Conservation (phyloP, 176 grass and related monocot species). For the Microstegium vimineum region DNA sequence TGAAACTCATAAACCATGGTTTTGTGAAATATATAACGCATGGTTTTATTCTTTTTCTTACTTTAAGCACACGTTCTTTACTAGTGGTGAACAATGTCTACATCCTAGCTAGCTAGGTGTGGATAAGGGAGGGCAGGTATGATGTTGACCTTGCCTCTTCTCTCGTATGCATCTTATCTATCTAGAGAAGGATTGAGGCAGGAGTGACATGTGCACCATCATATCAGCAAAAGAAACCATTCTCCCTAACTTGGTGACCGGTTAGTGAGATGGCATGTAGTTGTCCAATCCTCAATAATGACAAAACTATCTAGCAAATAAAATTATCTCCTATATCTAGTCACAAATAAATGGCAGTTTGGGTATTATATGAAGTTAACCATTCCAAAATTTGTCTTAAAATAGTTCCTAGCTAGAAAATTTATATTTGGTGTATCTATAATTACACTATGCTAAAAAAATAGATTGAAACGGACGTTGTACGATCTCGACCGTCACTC, state of each 20-base stretch:
- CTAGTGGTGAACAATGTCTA: background rate
- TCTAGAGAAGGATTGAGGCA: background rate
- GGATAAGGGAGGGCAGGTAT: conserved; percentile 33
- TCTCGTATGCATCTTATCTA: background rate
- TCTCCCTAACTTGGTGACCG: background rate
- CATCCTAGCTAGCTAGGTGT: background rate
- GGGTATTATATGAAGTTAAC: background rate
- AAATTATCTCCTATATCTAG: background rate
- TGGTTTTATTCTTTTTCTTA: background rate
- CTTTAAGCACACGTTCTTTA: background rate
- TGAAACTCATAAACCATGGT: background rate
- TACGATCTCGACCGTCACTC: background rate
- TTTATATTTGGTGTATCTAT: no score
- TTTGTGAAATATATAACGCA: background rate
- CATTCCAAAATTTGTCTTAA: background rate
- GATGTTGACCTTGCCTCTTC: background rate
- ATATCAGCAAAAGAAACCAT: background rate
- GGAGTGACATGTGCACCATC: background rate
- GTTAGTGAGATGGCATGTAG: background rate
- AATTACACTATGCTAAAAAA: background rate
- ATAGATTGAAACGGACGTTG: background rate
- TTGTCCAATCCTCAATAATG: background rate
- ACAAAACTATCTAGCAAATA: background rate
- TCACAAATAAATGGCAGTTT: background rate
- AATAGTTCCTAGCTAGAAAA: background rate